Conservation (phyloP, 202 grass and related monocot species). For the Bolboschoenoplectus hybrid region DNA sequence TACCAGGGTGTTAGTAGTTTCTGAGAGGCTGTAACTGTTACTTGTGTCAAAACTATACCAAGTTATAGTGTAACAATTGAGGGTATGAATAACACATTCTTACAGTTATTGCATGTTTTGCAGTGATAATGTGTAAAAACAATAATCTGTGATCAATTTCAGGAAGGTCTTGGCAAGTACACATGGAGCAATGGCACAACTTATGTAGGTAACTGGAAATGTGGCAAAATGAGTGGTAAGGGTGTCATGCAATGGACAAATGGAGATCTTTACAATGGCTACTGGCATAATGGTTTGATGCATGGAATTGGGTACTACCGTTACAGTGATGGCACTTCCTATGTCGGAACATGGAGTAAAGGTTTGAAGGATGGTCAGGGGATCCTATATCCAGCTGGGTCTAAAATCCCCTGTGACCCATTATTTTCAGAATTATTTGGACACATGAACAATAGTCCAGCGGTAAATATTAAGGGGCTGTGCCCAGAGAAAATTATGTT, state of each 20-base stretch:
- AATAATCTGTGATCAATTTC: background rate
- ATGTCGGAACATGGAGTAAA: slow-evolving; percentile 89
- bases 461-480: slow-evolving; percentile 46
- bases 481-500: slow-evolving; percentile 51
- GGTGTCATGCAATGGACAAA: slow-evolving; percentile 89
- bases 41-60: background rate
- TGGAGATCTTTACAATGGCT: slow-evolving; percentile 79
- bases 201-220: slow-evolving; percentile 86
- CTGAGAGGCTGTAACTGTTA: slow-evolving; percentile 10
- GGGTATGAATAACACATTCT: background rate
- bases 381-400: slow-evolving; percentile 76
- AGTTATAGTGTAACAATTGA: background rate
- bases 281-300: slow-evolving; percentile 79
- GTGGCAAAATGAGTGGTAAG: slow-evolving; percentile 84
- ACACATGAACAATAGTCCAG: slow-evolving; percentile 15
- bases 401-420: slow-evolving; percentile 68
- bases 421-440: slow-evolving; percentile 63
- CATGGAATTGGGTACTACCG: slow-evolving; percentile 93
- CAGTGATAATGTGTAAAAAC: background rate
- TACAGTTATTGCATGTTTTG: background rate
- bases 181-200: slow-evolving; percentile 70
- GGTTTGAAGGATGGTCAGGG: slow-evolving; percentile 96
- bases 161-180: slow-evolving; percentile 82
- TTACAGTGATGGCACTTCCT: slow-evolving; percentile 66
- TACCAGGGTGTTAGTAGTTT: background rate